Evolutionary conservation across 1,284 basidiomycete genomes (phyloP).

Genomic region (Pterula multifida): DNA sequence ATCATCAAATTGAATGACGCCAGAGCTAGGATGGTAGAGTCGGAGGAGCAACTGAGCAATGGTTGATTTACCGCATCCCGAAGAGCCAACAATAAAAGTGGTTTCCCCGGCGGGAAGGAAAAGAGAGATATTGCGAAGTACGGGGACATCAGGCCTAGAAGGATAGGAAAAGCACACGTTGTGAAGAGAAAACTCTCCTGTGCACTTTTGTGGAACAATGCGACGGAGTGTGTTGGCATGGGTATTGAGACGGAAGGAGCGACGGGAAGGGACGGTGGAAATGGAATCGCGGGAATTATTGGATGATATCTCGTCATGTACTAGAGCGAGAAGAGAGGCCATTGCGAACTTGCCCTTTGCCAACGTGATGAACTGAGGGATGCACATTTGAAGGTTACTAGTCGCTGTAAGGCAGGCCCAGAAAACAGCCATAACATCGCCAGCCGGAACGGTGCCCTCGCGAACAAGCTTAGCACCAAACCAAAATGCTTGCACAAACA

Average conservation of each 20-base stretch:
- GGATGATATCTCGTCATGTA: slow-evolving; percentile 5
- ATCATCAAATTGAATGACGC: slow-evolving; percentile 72
- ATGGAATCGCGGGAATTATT: background rate
- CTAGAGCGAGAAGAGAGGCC: slow-evolving; percentile 9
- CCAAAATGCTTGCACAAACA: slow-evolving; percentile 86
- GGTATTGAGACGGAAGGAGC: background rate
- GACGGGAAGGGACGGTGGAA: background rate
- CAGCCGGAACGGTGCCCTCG: slow-evolving; percentile 36
- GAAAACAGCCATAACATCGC: slow-evolving; percentile 63
- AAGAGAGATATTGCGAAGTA: slow-evolving; percentile 38
- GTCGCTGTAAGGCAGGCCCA: slow-evolving; percentile 63
- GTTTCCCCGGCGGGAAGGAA: slow-evolving; percentile 63
- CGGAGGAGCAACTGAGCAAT: slow-evolving; percentile 69
- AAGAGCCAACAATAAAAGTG: slow-evolving; percentile 59
- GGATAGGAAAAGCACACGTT: slow-evolving; percentile 68
- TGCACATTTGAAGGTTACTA: slow-evolving; percentile 46
- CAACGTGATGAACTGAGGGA: slow-evolving; percentile 45
- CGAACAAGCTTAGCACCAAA: slow-evolving; percentile 58
- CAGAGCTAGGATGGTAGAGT: slow-evolving; percentile 57
- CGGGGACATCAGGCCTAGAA: slow-evolving; percentile 42
- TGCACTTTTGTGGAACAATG: slow-evolving; percentile 28
- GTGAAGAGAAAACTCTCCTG: slow-evolving; percentile 47
- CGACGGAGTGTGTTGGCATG: slow-evolving; percentile 6
- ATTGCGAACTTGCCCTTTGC: slow-evolving; percentile 39
- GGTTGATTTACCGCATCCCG: slow-evolving; percentile 44